Conservation (phyloP, 2,329 filamentous ascomycete genomes). For the Colletotrichum paranaense region DNA sequence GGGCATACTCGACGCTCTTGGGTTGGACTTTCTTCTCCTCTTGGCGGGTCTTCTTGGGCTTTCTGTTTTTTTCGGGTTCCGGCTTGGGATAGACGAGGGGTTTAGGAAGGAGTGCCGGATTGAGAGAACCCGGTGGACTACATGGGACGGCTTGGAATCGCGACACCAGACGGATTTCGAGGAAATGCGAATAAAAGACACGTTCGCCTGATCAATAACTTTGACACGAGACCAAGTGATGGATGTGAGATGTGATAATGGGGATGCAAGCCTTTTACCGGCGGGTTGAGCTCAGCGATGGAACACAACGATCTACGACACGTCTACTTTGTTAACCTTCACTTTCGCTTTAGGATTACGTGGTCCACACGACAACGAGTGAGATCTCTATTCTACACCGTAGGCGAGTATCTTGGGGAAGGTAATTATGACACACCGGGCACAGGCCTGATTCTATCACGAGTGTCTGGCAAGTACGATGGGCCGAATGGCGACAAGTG, state of each 20-base stretch:
- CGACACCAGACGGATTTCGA: not conserved
- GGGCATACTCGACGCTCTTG: not conserved
- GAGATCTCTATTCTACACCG: not conserved
- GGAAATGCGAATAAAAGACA: not conserved
- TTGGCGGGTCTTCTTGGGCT: not conserved
- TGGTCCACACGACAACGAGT: not conserved
- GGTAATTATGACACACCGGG: not conserved
- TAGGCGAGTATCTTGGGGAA: not conserved
- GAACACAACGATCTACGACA: not conserved
- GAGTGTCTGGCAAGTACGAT: not conserved
- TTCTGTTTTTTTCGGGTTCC: not conserved
- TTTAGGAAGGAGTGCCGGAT: not conserved
- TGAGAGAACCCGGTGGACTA: not conserved
- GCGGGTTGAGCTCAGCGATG: too few relatives aligned
- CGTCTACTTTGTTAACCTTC: not conserved
- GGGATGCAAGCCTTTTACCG: not conserved
- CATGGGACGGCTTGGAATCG: not conserved
- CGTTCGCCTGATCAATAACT: not conserved
- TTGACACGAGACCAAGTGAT: not conserved
- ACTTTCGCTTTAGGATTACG: not conserved
- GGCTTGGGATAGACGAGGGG: not conserved
- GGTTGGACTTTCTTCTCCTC: not conserved
- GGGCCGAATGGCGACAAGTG: not conserved
- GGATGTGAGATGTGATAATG: not conserved
- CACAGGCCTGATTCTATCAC: accelerated